A percentile compares a stretch with the other conserved stretches of the same genome.
Evolutionary conservation across 768 basidiomycete genomes (phyloP).

Genomic region (Dictyophora rubrovolvata): DNA sequence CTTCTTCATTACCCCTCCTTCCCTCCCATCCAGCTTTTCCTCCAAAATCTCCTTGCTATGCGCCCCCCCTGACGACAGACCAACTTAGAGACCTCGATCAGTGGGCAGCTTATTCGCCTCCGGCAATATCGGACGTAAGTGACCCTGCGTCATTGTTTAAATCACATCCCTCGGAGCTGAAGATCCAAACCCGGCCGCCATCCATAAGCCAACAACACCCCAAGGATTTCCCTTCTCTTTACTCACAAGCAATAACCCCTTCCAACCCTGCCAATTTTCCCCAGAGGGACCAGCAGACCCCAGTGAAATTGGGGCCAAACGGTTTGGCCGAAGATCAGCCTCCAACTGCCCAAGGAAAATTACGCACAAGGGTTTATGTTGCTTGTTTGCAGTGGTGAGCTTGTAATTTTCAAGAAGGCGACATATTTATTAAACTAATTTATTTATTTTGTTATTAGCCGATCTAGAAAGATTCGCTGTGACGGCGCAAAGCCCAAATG

Average conservation of each 20-base stretch:
- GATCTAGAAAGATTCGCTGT: constrained; percentile 70
- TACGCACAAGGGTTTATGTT: constrained; percentile 63
- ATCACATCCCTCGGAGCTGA: background rate
- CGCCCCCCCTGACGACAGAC: background rate
- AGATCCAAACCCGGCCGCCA: background rate
- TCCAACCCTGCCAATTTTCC: background rate
- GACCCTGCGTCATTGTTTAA: background rate
- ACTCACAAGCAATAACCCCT: background rate
- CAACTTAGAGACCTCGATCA: background rate
- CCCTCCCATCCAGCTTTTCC: background rate
- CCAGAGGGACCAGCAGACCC: background rate
- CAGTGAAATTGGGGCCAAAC: constrained; percentile 7
- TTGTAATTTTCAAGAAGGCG: too few species aligned
- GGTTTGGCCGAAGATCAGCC: constrained; percentile 63
- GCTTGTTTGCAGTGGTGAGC: constrained; percentile 70
- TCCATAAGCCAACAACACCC: background rate
- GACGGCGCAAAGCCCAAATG: constrained; percentile 73
- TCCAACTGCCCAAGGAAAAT: constrained; percentile 72
- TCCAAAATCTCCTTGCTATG: background rate
- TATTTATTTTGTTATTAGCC: constrained; percentile 31
- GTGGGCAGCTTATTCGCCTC: constrained; percentile 4
- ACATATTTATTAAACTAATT: background rate
- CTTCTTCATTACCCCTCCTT: background rate
- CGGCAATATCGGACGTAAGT: background rate
- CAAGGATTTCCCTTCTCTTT: background rate